phyloP scores from a whole-genome alignment of 441 rosid species.

The Geranium incanum region DNA sequence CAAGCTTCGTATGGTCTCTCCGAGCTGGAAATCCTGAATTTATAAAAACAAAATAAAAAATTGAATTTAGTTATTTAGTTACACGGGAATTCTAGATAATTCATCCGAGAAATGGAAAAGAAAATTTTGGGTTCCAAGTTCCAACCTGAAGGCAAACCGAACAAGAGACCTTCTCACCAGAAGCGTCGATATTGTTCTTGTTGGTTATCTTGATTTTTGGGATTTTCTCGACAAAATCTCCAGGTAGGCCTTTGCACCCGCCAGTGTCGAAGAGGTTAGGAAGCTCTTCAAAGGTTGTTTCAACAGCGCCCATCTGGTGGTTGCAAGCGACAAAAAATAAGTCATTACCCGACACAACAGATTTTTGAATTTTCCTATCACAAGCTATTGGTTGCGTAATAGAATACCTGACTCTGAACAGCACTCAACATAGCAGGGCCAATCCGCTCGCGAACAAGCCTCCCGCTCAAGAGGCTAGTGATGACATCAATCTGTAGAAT shows the following conservation, averaged over 20 bases:
- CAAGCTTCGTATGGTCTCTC: conserved; percentile 82
- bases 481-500: conserved; percentile 74
- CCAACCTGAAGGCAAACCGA: conserved; percentile 94
- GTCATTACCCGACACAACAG: too few relatives aligned
- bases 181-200: conserved; percentile 53
- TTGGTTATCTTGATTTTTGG: conserved; percentile 67
- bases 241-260: conserved; percentile 63
- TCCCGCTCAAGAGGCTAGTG: conserved; percentile 84
- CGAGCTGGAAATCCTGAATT: conserved; percentile 82
- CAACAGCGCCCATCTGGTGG: conserved; percentile 79
- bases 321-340: too few relatives aligned
- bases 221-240: conserved; percentile 68
- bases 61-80: too few relatives aligned
- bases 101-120: too few relatives aligned
- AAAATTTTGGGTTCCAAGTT: too few relatives aligned
- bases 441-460: conserved; percentile 90
- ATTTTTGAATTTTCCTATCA: background rate
- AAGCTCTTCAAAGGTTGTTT: conserved; percentile 55
- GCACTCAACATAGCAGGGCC: conserved; percentile 98
- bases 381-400: background rate
- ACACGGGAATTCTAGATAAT: too few relatives aligned
- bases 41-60: background rate
- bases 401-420: conserved; percentile 86
- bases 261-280: conserved; percentile 77
- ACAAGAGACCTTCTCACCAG: conserved; percentile 66